A percentile compares a stretch with the other conserved stretches of the same genome.
Conservation (phyloP, 768 basidiomycete species). For the Pisolithus orientalis region DNA sequence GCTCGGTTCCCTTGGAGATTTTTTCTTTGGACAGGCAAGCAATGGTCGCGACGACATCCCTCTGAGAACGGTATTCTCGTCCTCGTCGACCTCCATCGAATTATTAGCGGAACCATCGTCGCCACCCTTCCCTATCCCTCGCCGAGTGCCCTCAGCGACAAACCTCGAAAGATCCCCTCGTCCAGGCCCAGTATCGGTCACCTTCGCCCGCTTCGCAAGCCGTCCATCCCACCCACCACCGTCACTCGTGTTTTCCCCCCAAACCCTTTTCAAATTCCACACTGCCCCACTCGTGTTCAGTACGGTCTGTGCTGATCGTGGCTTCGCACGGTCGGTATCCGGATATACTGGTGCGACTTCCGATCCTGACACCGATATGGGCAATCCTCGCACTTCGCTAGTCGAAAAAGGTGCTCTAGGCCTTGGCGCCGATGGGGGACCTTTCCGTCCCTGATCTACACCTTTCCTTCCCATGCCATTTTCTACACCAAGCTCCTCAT, state of each 20-base stretch:
- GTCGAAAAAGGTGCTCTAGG: no score
- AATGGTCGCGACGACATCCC: no score
- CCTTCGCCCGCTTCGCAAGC: slow-evolving; percentile 33
- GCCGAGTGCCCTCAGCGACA: not conserved
- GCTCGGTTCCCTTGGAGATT: slow-evolving; percentile 8
- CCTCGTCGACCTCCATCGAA: slow-evolving; percentile 7
- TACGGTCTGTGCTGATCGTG: slow-evolving; percentile 33
- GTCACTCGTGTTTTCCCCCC: slow-evolving; percentile 7
- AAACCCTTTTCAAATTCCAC: slow-evolving; percentile 37
- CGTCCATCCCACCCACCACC: slow-evolving; percentile 6
- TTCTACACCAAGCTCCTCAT: not conserved
- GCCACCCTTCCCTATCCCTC: slow-evolving; percentile 6
- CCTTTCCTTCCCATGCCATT: not conserved
- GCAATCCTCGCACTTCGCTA: no score
- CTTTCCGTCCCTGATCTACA: not conserved
- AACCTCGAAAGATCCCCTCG: slow-evolving; percentile 5
- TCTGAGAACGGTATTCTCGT: slow-evolving; percentile 8
- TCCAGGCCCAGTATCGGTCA: slow-evolving; percentile 13
- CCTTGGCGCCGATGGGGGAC: not conserved
- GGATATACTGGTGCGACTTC: not conserved
- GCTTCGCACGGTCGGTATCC: slow-evolving; percentile 8
- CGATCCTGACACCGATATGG: no score
- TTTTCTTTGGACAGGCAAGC: not conserved
- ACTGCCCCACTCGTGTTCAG: slow-evolving; percentile 46
- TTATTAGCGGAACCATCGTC: slow-evolving; percentile 1